Evolutionary conservation across 2,329 filamentous ascomycete species (phyloP), one percentile per base, ranked within the genome.

Genomic region (Pseudogymnoascus sp.): DNA sequence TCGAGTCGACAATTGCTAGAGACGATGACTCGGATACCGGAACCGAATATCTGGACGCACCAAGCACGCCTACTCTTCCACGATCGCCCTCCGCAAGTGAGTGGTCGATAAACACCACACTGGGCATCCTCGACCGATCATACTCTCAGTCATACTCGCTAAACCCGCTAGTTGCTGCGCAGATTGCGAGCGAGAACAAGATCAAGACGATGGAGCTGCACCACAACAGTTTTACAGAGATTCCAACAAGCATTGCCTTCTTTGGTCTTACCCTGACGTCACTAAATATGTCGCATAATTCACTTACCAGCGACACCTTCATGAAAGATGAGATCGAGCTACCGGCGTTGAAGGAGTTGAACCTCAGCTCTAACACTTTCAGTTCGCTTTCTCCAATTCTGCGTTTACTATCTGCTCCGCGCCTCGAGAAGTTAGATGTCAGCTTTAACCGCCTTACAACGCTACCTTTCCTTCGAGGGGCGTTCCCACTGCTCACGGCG

Each of bases 361-460:
- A 88, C 68, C 74, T 97, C 21, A 80, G 84, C 45, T 83, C 83
- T 25, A 93, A 94, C 71, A 86, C 86, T 52, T 84, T 97, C 64
- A 86, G 83, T 0, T 85, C 85, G 2, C 76, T 97, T 8, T 79
- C 82, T 1, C 84, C 87, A 0, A 75, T 97, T 13, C 80, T 84
- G 2, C 75, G 78, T 4, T 78, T 85, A 66, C 80, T 97, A 4
- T 79, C 82, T n/a, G 91, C 92, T 0, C 91, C 92, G 0, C 79
- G 76, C 5, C 80, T 97, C 5, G 84, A 87, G 61, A 88, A 88
- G 67, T 79, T 97, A 1, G 90, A 97, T 70, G 80, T 95, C 6
- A 91, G 88, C 25, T 83, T 88, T 66, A 97, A 97, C 72, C 86
- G 88, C n/a, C 76, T 97, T 31, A 82, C 85, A 0, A 81, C 82